Evolutionary conservation across 371 early-diverging fungal species (phyloP), one percentile per base, ranked within the genome.

Genomic region (Mortierella polycephala): DNA sequence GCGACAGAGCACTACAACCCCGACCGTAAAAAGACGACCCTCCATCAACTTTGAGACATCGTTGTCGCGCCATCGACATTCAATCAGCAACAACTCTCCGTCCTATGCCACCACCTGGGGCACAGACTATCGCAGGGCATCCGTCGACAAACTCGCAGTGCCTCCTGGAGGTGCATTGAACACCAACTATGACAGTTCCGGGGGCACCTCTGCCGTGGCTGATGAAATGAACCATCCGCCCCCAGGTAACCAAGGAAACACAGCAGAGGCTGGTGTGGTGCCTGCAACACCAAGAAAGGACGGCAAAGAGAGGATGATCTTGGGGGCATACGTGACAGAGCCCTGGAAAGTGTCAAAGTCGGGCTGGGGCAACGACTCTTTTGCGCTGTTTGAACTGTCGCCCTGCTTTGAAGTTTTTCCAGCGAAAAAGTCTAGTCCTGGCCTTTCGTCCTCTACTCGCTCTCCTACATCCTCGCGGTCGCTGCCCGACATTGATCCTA

Each of bases 341-440:
- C 71, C 84, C n/a, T 91, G 91, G 91, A 85, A 85, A 57, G 82
- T 83, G 7, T 85, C 85, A 10, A 85, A 82, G 52, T 18, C 68
- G 21, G 86, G 84, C 65, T 91, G 88, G 91, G 90, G 88, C 3
- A 82, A 65, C 58, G 69, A 74, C 7, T 62, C 82, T 6, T 89
- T 86, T 61, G 82, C 85, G 54, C 42, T 89, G 18, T 88, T 88
- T 74, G 89, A 91, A 67, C 73, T 91, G 12, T 81, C 74, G 7
- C 91, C 91, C 10, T 69, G 69, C 5, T 87, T 87, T 52, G 88
- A 89, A 52, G 68, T 86, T 1, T 91, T 82, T 50, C 83, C 85
- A 9, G 79, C 89, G 0, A 75, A 68, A 0, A 61, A 69, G 14
- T 54, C 67, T 5, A 82, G 4, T 13, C 12, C 47, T 0, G 53